Evolutionary conservation across 371 early-diverging fungal genomes (phyloP).

Genomic region (Mortierella sp.): DNA sequence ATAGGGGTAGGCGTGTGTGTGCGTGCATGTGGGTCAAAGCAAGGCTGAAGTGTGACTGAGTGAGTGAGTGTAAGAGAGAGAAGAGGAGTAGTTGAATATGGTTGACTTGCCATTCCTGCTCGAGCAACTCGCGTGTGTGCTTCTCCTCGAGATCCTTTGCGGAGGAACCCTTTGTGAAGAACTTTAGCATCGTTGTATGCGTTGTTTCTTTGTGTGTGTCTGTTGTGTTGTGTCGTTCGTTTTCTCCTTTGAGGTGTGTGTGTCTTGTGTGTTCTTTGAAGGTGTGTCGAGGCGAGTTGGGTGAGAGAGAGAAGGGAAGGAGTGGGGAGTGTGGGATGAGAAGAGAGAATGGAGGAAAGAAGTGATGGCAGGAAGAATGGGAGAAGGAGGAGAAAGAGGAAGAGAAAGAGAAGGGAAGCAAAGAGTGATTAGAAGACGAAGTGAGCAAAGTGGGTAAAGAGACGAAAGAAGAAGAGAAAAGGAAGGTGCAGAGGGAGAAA

Average conservation of each 20-base stretch:
- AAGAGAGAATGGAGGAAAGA: not conserved
- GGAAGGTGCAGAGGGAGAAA: not conserved
- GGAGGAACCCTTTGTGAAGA: slow-evolving; percentile 42
- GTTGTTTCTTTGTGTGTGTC: not conserved
- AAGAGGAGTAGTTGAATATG: too few relatives aligned
- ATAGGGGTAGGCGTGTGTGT: not conserved
- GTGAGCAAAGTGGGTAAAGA: too few relatives aligned
- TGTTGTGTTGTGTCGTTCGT: not conserved
- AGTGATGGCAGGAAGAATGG: not conserved
- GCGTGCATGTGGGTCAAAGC: too few relatives aligned
- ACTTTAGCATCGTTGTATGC: slow-evolving; percentile 45
- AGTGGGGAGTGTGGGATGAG: not conserved
- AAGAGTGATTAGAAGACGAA: too few relatives aligned
- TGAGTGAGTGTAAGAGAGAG: too few relatives aligned
- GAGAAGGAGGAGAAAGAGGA: not conserved
- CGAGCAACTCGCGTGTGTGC: slow-evolving; percentile 51
- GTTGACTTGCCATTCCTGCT: slow-evolving; percentile 55
- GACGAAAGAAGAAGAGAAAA: not conserved
- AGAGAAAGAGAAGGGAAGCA: not conserved
- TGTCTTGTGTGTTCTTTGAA: not conserved
- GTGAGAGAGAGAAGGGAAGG: not conserved
- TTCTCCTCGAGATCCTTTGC: slow-evolving; percentile 53
- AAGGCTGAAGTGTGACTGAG: too few relatives aligned
- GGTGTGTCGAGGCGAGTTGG: too few relatives aligned
- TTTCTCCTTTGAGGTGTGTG: not conserved